phyloP scores from a whole-genome alignment of 352 stramenopile genomes.

The Globisporangium solare region DNA sequence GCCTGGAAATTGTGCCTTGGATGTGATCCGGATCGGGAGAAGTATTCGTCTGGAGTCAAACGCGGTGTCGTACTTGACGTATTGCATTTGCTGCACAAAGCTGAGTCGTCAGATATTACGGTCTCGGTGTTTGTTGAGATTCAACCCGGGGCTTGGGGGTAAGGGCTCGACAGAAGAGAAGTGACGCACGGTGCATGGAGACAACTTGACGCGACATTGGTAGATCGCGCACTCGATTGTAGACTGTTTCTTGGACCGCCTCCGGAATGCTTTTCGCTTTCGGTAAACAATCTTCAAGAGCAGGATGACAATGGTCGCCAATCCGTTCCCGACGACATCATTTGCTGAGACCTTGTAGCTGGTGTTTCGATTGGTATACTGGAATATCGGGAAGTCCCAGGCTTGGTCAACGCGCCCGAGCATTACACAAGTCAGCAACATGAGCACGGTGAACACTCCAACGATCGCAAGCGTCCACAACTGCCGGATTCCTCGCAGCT shows the following conservation, averaged over 20 bases:
- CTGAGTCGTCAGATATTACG: conserved; percentile 6
- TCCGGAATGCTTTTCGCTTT: conserved; percentile 16
- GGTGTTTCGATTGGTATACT: conserved; percentile 14
- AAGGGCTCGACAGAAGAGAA: not conserved
- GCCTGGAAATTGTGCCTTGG: conserved; percentile 5
- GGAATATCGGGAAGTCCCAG: conserved; percentile 12
- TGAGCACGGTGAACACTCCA: conserved; percentile 12
- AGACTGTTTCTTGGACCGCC: conserved; percentile 2
- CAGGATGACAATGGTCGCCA: conserved; percentile 21
- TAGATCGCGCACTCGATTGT: conserved; percentile 22
- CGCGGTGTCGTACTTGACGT: conserved; percentile 6
- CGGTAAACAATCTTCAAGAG: conserved; percentile 25
- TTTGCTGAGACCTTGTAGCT: conserved; percentile 14
- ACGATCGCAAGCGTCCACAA: conserved; percentile 7
- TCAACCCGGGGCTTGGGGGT: not conserved
- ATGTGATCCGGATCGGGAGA: conserved; percentile 5
- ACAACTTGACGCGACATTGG: conserved; percentile 10
- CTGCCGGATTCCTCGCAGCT: conserved; percentile 22
- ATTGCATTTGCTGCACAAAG: conserved; percentile 20
- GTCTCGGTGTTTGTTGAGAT: not conserved
- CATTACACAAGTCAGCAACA: conserved; percentile 23
- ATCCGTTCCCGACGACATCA: conserved; percentile 23
- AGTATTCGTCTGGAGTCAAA: conserved; percentile 11
- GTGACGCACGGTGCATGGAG: not conserved
- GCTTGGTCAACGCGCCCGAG: conserved; percentile 16